A percentile compares a stretch with the other conserved stretches of the same genome.
These are phyloP conservation scores for Linum trigynum DNA, from an alignment of 345 rosid species.

Conservation along the genomic window DNA sequence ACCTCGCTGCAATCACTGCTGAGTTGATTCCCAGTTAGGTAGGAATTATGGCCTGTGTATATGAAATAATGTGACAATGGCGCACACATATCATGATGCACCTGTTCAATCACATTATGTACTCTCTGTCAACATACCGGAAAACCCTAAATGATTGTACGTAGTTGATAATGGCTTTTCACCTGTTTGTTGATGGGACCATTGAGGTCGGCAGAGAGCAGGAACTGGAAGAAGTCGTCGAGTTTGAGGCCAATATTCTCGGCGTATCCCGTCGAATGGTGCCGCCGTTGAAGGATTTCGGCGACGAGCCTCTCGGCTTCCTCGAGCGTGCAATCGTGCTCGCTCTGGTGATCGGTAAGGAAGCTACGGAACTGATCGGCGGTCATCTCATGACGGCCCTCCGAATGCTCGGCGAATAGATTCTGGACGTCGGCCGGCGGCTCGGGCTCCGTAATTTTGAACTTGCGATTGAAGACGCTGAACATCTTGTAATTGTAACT, in stretches of 20 bases:
- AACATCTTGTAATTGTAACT: slow-evolving; percentile 27
- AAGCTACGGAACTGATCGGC: slow-evolving; percentile 17
- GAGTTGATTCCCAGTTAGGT: slow-evolving; percentile 87
- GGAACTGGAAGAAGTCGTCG: slow-evolving; percentile 21
- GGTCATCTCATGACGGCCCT: slow-evolving; percentile 12
- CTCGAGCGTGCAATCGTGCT: slow-evolving; percentile 9
- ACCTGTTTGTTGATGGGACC: slow-evolving; percentile 21
- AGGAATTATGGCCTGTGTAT: slow-evolving; percentile 86
- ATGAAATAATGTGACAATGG: slow-evolving; percentile 87
- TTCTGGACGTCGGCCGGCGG: slow-evolving; percentile 18
- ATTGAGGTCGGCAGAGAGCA: slow-evolving; percentile 21
- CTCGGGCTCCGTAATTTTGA: slow-evolving; percentile 25
- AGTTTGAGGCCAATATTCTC: slow-evolving; percentile 17
- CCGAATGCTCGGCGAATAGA: slow-evolving; percentile 9
- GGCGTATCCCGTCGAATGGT: slow-evolving; percentile 7
- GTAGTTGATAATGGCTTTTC: no score
- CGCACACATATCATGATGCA: slow-evolving; percentile 75
- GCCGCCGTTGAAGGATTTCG: slow-evolving; percentile 12
- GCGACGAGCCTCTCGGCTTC: slow-evolving; percentile 16
- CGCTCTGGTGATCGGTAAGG: slow-evolving; percentile 13
- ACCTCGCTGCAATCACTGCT: slow-evolving; percentile 90
- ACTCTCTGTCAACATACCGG: no score
- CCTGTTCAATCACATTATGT: slow-evolving; percentile 30
- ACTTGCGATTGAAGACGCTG: slow-evolving; percentile 22
- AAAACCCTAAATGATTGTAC: no score